Conservation (phyloP, 140 eudicot genomes). For the Erigeron philadelphicus region DNA sequence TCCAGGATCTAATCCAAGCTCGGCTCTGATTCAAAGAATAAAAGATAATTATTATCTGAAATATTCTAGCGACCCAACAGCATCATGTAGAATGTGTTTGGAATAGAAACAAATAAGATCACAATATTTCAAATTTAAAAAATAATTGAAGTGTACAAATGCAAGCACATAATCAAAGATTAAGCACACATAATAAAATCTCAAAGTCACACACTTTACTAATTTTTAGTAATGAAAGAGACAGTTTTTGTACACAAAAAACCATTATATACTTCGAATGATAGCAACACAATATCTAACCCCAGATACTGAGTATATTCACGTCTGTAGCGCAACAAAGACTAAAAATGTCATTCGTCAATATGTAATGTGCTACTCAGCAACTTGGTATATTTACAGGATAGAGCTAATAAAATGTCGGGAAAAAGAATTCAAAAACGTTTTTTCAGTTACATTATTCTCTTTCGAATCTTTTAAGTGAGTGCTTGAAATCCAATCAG, state of each 20-base stretch:
- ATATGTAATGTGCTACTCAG: background rate
- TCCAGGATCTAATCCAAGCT: conserved; percentile 83
- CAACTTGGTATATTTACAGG: background rate
- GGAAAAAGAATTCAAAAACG: too few relatives aligned
- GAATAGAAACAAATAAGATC: background rate
- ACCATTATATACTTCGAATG: background rate
- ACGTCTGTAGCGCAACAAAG: background rate
- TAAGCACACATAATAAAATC: background rate
- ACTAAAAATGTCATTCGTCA: background rate
- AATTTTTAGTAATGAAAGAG: background rate
- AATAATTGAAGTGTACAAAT: background rate
- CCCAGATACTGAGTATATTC: background rate
- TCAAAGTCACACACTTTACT: background rate
- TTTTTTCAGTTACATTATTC: background rate
- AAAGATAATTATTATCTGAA: conserved; percentile 10
- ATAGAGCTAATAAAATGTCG: background rate
- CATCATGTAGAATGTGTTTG: background rate
- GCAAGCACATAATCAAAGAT: background rate
- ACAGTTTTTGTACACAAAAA: background rate
- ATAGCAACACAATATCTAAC: background rate
- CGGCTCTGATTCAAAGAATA: conserved; percentile 52
- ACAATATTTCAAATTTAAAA: background rate
- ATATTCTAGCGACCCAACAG: background rate
- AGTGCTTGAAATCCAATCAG: background rate
- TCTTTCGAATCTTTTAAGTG: background rate